Evolutionary conservation across 139 green algal genomes (phyloP).

Genomic region (Chlorella sp.): DNA sequence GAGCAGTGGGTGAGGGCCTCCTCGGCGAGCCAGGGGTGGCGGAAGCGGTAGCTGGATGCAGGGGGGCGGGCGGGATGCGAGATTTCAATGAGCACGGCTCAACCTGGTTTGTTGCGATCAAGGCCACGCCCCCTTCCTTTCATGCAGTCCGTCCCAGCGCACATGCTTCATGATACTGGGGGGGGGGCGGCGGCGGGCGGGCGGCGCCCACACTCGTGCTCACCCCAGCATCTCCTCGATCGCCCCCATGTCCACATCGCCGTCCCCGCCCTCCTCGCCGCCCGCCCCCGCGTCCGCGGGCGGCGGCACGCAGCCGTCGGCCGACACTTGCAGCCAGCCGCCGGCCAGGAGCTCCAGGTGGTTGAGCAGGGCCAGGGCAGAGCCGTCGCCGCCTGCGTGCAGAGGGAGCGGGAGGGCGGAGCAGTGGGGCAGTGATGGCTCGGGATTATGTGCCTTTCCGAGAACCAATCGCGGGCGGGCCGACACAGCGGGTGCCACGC

Average conservation of each 20-base stretch:
- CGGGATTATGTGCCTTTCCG: no score
- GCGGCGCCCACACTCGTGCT: neutral
- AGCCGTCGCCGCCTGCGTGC: no score
- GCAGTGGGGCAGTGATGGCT: neutral
- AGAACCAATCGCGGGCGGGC: no score
- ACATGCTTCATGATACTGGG: no score
- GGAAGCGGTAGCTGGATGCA: constrained; percentile 40
- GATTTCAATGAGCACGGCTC: no score
- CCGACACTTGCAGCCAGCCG: neutral
- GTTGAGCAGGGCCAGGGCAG: constrained; percentile 22
- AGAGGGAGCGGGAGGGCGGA: neutral
- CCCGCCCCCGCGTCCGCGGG: neutral
- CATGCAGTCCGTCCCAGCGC: no score
- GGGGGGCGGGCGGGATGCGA: no score
- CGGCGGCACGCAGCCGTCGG: constrained; percentile 1
- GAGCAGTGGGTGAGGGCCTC: constrained; percentile 56
- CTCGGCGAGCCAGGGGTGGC: constrained; percentile 20
- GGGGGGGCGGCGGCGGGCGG: no score
- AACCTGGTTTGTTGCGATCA: no score
- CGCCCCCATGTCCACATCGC: constrained; percentile 1
- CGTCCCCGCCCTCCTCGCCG: neutral
- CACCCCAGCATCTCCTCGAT: constrained; percentile 36
- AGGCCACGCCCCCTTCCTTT: no score
- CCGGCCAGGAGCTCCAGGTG: no score
- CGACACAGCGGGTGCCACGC: no score